phyloP scores from a whole-genome alignment of 768 basidiomycete species.

The Trametes gibbosa region DNA sequence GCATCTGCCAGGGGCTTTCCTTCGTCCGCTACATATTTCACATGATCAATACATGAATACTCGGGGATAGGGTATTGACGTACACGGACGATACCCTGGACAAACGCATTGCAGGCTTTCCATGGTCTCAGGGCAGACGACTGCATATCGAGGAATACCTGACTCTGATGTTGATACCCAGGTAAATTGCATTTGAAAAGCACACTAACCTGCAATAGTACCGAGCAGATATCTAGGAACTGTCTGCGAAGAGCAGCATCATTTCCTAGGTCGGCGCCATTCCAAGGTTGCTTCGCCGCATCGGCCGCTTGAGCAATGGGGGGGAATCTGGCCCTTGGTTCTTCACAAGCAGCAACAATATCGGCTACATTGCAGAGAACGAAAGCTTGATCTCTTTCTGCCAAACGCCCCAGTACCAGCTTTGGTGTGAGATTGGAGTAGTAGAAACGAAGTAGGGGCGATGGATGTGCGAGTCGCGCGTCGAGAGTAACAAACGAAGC shows the following conservation, averaged over 20 bases:
- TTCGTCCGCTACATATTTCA: slow-evolving; percentile 19
- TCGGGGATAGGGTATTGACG: background rate
- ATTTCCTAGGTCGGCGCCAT: slow-evolving; percentile 24
- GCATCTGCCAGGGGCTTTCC: slow-evolving; percentile 20
- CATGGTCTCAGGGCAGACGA: slow-evolving; percentile 31
- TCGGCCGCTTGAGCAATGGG: slow-evolving; percentile 7
- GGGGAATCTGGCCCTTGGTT: slow-evolving; percentile 3
- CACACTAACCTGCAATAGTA: slow-evolving; percentile 45
- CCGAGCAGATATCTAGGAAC: slow-evolving; percentile 48
- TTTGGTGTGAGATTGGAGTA: slow-evolving; percentile 42
- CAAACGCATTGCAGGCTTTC: slow-evolving; percentile 39
- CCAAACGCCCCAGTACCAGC: slow-evolving; percentile 45
- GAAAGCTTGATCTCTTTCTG: slow-evolving; percentile 40
- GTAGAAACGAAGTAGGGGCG: slow-evolving; percentile 54
- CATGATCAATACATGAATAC: background rate
- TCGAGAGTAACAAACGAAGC: slow-evolving; percentile 43
- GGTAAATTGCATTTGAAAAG: background rate
- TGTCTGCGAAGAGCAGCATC: slow-evolving; percentile 41
- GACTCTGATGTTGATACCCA: background rate
- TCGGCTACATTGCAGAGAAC: slow-evolving; percentile 48
- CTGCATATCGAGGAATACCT: slow-evolving; percentile 35
- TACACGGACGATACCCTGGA: slow-evolving; percentile 45
- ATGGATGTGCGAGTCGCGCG: slow-evolving; percentile 40
- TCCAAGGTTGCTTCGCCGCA: background rate
- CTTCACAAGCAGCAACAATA: slow-evolving; percentile 39